These are phyloP conservation scores for Cardamine chenopodiifolia DNA, from an alignment of 345 rosid genomes.

Conservation along the genomic window DNA sequence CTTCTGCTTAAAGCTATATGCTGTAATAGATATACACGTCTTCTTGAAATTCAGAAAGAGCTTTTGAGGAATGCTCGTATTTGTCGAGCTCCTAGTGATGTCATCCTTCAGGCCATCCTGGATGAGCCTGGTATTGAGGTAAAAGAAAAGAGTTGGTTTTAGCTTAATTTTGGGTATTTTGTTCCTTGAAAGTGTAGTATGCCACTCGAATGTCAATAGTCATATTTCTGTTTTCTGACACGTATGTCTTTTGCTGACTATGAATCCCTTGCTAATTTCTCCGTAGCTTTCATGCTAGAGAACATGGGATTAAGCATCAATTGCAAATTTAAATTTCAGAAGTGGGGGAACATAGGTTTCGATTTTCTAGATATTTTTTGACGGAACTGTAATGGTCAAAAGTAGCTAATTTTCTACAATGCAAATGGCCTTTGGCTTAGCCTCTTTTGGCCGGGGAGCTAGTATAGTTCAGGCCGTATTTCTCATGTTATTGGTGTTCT, in stretches of 20 bases:
- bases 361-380: background rate
- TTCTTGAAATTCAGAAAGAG: conserved; percentile 94
- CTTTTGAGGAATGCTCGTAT: conserved; percentile 68
- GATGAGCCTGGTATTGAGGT: conserved; percentile 57
- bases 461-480: conserved; percentile 11
- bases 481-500: conserved; percentile 11
- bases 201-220: background rate
- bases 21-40: conserved; percentile 87
- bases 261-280: background rate
- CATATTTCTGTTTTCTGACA: conserved; percentile 3
- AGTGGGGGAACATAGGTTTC: conserved; percentile 15
- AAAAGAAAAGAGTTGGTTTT: conserved; percentile 51
- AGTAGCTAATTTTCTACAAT: background rate
- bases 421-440: conserved; percentile 8
- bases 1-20: conserved; percentile 84
- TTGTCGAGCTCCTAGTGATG: conserved; percentile 68
- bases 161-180: conserved; percentile 6
- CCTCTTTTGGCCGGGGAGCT: conserved; percentile 15
- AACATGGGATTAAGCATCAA: background rate
- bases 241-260: background rate
- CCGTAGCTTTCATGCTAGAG: background rate
- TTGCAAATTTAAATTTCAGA: background rate
- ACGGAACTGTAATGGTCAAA: background rate
- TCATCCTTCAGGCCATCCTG: conserved; percentile 57
- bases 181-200: conserved; percentile 1